Percentiles rank a stretch among this genome's conserved stretches.
Evolutionary conservation across 202 grass and related monocot species (phyloP).

Genomic region (Zizania palustris): DNA sequence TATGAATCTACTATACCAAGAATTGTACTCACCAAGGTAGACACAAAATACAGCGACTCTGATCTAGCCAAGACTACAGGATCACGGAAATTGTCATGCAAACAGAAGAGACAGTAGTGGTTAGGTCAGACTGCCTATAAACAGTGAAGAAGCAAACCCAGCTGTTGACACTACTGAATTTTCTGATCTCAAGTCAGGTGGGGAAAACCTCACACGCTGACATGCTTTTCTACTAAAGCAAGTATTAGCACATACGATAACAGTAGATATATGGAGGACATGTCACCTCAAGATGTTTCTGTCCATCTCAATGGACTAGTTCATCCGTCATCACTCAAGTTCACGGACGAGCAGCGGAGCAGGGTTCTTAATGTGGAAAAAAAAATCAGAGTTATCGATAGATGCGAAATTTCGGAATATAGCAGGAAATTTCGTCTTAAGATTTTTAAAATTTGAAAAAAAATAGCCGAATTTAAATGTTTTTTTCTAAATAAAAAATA

Average conservation of each 20-base stretch:
- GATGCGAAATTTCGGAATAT: too few relatives aligned
- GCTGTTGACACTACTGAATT: neutral
- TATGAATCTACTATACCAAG: neutral
- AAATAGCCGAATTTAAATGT: too few relatives aligned
- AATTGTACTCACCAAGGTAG: neutral
- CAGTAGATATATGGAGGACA: neutral
- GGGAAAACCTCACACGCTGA: neutral
- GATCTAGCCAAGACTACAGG: neutral
- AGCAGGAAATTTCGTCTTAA: too few relatives aligned
- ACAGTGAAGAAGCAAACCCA: slow-evolving; percentile 3
- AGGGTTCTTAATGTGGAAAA: too few relatives aligned
- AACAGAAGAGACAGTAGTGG: neutral
- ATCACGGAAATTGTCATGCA: neutral
- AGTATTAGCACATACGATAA: neutral
- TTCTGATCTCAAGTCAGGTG: neutral
- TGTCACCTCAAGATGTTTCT: slow-evolving; percentile 4
- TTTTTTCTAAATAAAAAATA: too few relatives aligned
- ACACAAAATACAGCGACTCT: neutral
- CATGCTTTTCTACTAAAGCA: neutral
- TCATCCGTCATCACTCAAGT: too few relatives aligned
- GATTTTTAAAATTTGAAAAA: too few relatives aligned
- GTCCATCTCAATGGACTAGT: neutral
- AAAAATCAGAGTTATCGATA: too few relatives aligned
- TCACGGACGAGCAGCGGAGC: too few relatives aligned
- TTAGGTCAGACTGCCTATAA: neutral